Percentiles rank a stretch among this genome's conserved stretches.
Conservation (phyloP, 2,329 filamentous ascomycete species). For the Fusarium dlaminii region DNA sequence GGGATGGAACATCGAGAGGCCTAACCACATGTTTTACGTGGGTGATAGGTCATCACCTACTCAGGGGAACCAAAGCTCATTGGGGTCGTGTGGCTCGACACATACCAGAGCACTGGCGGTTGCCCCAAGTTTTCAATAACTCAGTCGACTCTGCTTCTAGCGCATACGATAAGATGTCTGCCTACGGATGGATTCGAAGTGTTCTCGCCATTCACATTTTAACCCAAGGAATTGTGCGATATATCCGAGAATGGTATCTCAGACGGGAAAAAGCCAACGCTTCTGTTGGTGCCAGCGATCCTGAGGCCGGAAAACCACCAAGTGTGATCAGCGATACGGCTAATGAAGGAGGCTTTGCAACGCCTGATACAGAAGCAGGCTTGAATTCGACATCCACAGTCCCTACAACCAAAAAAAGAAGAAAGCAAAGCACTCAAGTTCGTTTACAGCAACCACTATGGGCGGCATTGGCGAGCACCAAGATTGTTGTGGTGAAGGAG, state of each 20-base stretch:
- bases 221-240: slow-evolving; percentile 76
- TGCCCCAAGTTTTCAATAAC: slow-evolving; percentile 57
- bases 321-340: slow-evolving; percentile 46
- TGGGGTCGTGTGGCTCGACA: slow-evolving; percentile 58
- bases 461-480: slow-evolving; percentile 94
- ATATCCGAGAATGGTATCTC: slow-evolving; percentile 75
- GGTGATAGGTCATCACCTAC: slow-evolving; percentile 66
- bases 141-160: slow-evolving; percentile 53
- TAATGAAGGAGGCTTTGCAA: slow-evolving; percentile 56
- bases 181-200: slow-evolving; percentile 74
- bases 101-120: slow-evolving; percentile 58
- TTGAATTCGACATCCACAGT: slow-evolving; percentile 53
- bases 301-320: slow-evolving; percentile 67
- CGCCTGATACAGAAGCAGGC: slow-evolving; percentile 61
- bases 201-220: slow-evolving; percentile 79
- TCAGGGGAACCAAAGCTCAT: slow-evolving; percentile 59
- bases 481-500: slow-evolving; percentile 94
- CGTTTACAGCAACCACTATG: slow-evolving; percentile 91
- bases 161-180: slow-evolving; percentile 65
- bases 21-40: slow-evolving; percentile 76
- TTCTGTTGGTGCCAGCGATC: slow-evolving; percentile 62
- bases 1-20: slow-evolving; percentile 75
- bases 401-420: slow-evolving; percentile 78
- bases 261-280: slow-evolving; percentile 66
- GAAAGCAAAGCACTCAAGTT: slow-evolving; percentile 91